Evolutionary conservation across 306 rosid genomes (phyloP), one percentile per base, ranked within the genome.

Genomic region (Boehmeria nivea): DNA sequence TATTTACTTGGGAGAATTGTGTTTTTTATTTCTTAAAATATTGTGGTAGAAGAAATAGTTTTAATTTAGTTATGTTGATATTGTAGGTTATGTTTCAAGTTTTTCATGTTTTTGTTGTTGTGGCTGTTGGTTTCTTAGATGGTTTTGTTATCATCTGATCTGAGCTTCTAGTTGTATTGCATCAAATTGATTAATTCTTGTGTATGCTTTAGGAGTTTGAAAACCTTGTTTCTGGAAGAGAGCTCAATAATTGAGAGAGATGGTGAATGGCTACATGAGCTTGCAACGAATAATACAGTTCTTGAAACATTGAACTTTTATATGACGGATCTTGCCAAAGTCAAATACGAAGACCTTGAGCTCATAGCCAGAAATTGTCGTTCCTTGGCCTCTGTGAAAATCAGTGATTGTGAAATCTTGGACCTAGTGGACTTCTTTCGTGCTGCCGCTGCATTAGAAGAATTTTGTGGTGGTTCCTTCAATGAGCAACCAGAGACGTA

Each of bases 381-480:
- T 54, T 82, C 85, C 72, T 72, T 91, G 45, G 54, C 55, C 52
- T 81, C 99, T 6, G 77, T 91, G 76, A 91, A 91, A 66, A 77
- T 85, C 17, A 81, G 81, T 37, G 95, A 91, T 42, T 70, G 85
- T 36, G 96, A 87, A 76, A 73, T 91, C 73, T 55, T 85, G 72
- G 60, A 77, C 17, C 80, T 91, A 5, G 76, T 69, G 40, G 78
- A 58, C 39, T 91, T 91, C 86, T 91, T 91, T 70, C 75, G 76
- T 24, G 24, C 65, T 58, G 96, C 95, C 4, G 33, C 73, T 37
- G 38, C 80, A 37, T 62, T 91, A 13, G 95, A 87, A 67, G 99
- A 87, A 56, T 87, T 91, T 73, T 83, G 95, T 64, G 99, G 99
- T 24, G 99, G 94, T 38, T 75, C 76, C 65, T 85, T 85, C 76